A percentile compares a stretch with the other conserved stretches of the same genome.
These are phyloP conservation scores for Penicillium arizonense DNA, from an alignment of 495 filamentous ascomycete species.

Conservation along the genomic window DNA sequence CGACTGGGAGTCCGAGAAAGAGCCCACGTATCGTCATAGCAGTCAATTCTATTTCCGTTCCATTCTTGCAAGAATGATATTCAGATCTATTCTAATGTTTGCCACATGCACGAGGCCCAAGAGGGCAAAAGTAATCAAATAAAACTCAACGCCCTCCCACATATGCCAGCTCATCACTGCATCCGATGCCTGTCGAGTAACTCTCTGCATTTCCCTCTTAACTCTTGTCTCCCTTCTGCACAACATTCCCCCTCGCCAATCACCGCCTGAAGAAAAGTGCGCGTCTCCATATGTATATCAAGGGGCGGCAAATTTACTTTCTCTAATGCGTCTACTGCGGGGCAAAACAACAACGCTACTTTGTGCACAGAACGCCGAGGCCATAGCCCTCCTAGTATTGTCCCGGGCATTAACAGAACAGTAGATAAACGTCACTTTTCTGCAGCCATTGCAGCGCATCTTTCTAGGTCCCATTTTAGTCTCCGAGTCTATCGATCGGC, in stretches of 20 bases:
- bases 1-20: background rate
- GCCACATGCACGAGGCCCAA: slow-evolving; percentile 26
- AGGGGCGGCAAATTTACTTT: slow-evolving; percentile 17
- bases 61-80: no score
- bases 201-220: slow-evolving; percentile 9
- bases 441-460: background rate
- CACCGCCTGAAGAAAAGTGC: slow-evolving; percentile 6
- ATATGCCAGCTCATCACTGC: slow-evolving; percentile 90
- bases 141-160: slow-evolving; percentile 25
- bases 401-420: background rate
- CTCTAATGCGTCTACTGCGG: slow-evolving; percentile 25
- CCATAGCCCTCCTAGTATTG: no score
- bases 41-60: background rate
- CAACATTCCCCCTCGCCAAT: slow-evolving; percentile 36
- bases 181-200: slow-evolving; percentile 57
- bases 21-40: slow-evolving; percentile 10
- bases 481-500: slow-evolving; percentile 21
- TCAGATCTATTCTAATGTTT: background rate
- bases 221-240: slow-evolving; percentile 24
- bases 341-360: slow-evolving; percentile 6
- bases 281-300: slow-evolving; percentile 19
- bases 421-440: background rate
- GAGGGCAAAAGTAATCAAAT: slow-evolving; percentile 18
- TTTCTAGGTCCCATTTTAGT: slow-evolving; percentile 1
- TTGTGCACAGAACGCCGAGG: slow-evolving; percentile 7